Evolutionary conservation across 192 early-diverging fungal species (phyloP), one percentile per base, ranked within the genome.

Genomic region (Spizellomyces punctatus): DNA sequence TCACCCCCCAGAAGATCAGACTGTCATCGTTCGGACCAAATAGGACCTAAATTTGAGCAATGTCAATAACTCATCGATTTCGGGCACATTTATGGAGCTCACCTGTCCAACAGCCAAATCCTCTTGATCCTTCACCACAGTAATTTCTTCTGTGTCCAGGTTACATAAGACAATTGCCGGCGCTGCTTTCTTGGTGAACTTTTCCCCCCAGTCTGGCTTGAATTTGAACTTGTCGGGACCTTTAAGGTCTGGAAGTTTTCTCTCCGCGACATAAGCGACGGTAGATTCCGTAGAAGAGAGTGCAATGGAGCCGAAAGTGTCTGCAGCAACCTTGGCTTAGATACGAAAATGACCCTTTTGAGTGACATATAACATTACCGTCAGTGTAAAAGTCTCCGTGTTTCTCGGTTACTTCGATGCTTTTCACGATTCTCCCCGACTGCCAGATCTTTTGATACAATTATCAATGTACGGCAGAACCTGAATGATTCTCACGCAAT

Each of bases 381-480:
- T 92, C 91, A 10, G 75, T 69, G 64, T 91, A 94, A 75, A 92
- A 92, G 46, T 85, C 82, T 22, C 89, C 91, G 55, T 94, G 92
- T 41, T 63, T 54, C 46, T 81, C 75, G 7, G 89, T 85, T n/a
- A 91, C 89, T 45, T 92, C 87, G 52, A 90, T 76, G n/a, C 76
- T 73, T 61, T 79, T 82, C 17, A 73, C 60, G 41, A 93, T 76
- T 8, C 66, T 63, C n/a, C 82, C 85, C 0, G 56, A 17, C 27
- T 17, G 14, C 72, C 72, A 73, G 19, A 55, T 7, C 48, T 67
- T 56, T 10, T 14, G 44, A 10, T 14, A 10, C 42, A 16, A 46
- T 45, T 10, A 42, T 1, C 63, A 45, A 2, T 16, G 10, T 45
- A 14, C 22, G 21, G 2, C 10, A 5, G 2, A 10, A 14, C 41